Base-by-base conservation (phyloP, 306 rosid species). In the Dalbergia cultrata region DNA sequence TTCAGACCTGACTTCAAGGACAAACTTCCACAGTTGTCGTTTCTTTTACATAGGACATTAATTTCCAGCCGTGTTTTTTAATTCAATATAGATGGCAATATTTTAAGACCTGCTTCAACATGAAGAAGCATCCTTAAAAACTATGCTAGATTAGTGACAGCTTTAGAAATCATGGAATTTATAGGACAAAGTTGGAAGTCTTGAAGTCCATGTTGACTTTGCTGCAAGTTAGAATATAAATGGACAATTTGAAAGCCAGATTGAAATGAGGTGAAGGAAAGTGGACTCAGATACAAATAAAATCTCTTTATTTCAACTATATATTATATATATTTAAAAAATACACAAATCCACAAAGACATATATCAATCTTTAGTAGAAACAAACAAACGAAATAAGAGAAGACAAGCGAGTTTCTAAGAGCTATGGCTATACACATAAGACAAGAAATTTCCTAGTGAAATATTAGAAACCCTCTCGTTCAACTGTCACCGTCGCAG, bases 401-500 rank as follows among this genome's bases (percentile, higher is more conserved):
- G 13, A 26, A 69, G 54, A 73, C 50, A 13, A 21, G 10, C 57
- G 4, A 33, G 71, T 74, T 56, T 74, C 76, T 86, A 66, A 35
- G 35, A 74, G 83, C 75, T 74, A 68, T 54, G 58, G 47, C 81
- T 74, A 74, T 80, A 73, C 61, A 57, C 34, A 70, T 11, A n/a
- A 61, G 37, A 54, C 83, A 68, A 72, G 9, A 26, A 44, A 35
- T 3, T 18, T n/a, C 53, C 65, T 41, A 50, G 21, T 66, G 37
- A 34, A 69, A 11, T 2, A 58, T 5, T 47, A 53, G 45, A 37
- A 8, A 62, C 68, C 14, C 14, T 72, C 9, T 8, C 0, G 66
- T 80, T 85, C 41, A 86, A 19, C 33, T 74, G 70, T 79, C 81
- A 35, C 39, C 61, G 65, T 75, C 44, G 84, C 98, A 93, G 9